phyloP scores from a whole-genome alignment of 371 early-diverging fungal genomes.

The Zychaea mexicana region DNA sequence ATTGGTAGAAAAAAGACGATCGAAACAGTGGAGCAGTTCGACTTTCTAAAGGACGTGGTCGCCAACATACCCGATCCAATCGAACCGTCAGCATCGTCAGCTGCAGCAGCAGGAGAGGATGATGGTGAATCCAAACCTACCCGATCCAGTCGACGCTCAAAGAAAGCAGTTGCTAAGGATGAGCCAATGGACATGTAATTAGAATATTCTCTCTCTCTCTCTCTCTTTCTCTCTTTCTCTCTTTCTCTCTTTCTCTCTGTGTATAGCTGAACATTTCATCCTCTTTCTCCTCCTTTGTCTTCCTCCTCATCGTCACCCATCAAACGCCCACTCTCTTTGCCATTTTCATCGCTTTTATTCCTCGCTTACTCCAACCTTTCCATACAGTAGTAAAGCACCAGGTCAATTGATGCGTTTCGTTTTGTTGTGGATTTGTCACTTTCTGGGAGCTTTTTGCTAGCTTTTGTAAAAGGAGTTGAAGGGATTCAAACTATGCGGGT shows the following conservation, averaged over 20 bases:
- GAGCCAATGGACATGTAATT: not conserved
- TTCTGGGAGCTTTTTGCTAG: too few species aligned
- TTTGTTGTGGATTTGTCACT: too few species aligned
- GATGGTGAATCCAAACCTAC: constrained; percentile 17
- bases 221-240: not conserved
- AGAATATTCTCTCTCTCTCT: not conserved
- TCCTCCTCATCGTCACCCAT: not conserved
- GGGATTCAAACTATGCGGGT: too few species aligned
- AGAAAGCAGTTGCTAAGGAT: not conserved
- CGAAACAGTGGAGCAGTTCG: constrained; percentile 84
- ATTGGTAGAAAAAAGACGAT: constrained; percentile 81
- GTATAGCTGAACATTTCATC: not conserved
- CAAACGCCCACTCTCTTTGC: not conserved
- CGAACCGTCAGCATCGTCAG: constrained; percentile 17
- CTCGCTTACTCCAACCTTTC: too few species aligned
- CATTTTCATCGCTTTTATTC: not conserved
- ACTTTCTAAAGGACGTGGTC: constrained; percentile 91
- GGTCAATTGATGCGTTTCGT: too few species aligned
- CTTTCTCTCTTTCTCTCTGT: not conserved
- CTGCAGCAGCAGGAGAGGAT: constrained; percentile 6
- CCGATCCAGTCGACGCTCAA: constrained; percentile 29
- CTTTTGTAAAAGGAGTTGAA: too few species aligned
- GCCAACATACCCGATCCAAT: constrained; percentile 83
- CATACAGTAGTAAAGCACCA: too few species aligned
- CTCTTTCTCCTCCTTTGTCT: not conserved